Conservation (phyloP, 768 basidiomycete genomes). For the Lactifluus rugatus region DNA sequence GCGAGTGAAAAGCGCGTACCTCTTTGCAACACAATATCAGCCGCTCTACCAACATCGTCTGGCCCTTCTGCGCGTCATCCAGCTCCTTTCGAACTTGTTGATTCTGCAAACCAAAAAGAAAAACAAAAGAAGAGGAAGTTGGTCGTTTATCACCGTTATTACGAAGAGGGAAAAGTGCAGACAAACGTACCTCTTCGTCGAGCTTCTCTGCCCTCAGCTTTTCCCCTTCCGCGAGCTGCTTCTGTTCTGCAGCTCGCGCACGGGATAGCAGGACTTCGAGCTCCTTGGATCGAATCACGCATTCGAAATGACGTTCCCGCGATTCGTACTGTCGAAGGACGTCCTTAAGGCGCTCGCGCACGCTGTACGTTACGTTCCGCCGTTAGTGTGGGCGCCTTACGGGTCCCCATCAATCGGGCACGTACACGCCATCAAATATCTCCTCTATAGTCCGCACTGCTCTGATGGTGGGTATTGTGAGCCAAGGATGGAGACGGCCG, state of each 20-base stretch:
- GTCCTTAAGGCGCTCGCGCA: constrained; percentile 79
- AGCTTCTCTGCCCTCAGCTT: constrained; percentile 53
- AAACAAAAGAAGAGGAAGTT: no score
- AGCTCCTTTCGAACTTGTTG: constrained; percentile 64
- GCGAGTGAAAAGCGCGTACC: constrained; percentile 36
- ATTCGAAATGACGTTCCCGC: constrained; percentile 87
- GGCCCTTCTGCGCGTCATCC: constrained; percentile 70
- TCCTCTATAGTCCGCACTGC: constrained; percentile 68
- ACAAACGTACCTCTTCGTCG: constrained; percentile 58
- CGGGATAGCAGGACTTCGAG: constrained; percentile 80
- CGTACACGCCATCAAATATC: constrained; percentile 80
- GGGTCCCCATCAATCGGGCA: constrained; percentile 17
- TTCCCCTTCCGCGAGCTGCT: constrained; percentile 71
- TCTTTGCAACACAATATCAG: constrained; percentile 81
- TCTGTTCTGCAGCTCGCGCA: constrained; percentile 81
- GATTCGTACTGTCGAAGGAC: constrained; percentile 82
- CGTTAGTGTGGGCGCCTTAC: background rate
- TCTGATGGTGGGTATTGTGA: constrained; percentile 30
- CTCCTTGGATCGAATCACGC: constrained; percentile 86
- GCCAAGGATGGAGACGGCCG: background rate
- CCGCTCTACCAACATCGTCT: constrained; percentile 75
- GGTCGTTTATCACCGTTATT: background rate
- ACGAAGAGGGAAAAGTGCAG: background rate
- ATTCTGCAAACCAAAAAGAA: constrained; percentile 32
- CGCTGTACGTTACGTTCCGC: constrained; percentile 32